Evolutionary conservation across 805 yeast species (phyloP), one percentile per base, ranked within the genome.

Genomic region (Monosporozyma unispora): DNA sequence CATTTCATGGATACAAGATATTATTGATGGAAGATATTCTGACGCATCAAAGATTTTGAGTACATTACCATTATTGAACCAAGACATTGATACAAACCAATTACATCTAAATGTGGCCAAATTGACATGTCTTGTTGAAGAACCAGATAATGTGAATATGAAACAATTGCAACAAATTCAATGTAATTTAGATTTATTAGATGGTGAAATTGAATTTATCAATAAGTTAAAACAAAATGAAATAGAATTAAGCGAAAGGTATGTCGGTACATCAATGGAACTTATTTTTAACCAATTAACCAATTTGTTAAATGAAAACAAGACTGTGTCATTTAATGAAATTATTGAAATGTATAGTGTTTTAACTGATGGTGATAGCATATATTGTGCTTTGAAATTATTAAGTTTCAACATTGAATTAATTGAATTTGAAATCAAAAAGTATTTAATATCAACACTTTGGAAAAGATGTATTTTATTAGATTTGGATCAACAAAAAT

Each of bases 61-160:
- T 3, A 59, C 66, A 1, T 73, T 78, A 25, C 68, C 74, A 4
- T 62, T 72, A 3, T 52, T 61, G 2, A 75, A 74, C 16, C 79
- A 77, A 23, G 58, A 66, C 9, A 69, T 74, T 42, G 65, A 65
- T 11, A 75, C 74, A 54, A 48, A 52, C 11, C 79, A 75, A 55
- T 57, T 84, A 21, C 80, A 80, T 54, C 72, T 81, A 51, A 83
- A 87, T 50, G 65, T 88, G 46, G 90, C 95, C 1, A 88, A 88
- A 62, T 65, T 89, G 21, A 68, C 87, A 2, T 70, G 78, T 1
- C 59, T 85, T 18, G 81, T 81, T 0, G 62, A 72, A 1, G 58
- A 54, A 3, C 45, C 51, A 2, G 39, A 23, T 2, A 51, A 51
- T 4, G 37, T 51, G 19, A 43, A 31, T 19, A 59, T 44, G 14